phyloP scores from a whole-genome alignment of 768 basidiomycete genomes.

The Macrolepiota dolichaula region DNA sequence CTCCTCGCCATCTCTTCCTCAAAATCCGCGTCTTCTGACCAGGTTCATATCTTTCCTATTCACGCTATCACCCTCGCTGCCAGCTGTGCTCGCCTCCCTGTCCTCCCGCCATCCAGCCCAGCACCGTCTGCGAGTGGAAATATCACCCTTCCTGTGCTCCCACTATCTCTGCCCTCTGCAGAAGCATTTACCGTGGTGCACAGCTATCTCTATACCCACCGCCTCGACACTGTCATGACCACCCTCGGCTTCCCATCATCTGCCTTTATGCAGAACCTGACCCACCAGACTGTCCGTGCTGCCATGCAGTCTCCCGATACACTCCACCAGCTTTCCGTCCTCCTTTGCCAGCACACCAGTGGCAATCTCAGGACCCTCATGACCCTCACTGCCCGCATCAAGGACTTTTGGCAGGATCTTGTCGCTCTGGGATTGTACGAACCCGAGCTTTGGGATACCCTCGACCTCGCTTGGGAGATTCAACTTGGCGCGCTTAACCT shows the following conservation, averaged over 20 bases:
- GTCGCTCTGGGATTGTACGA: constrained; percentile 72
- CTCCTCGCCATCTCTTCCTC: constrained; percentile 54
- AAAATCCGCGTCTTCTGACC: constrained; percentile 34
- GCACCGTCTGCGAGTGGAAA: constrained; percentile 24
- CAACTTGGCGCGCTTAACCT: constrained; percentile 54
- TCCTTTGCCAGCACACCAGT: constrained; percentile 45
- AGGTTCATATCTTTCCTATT: constrained; percentile 52
- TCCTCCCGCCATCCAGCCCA: constrained; percentile 35
- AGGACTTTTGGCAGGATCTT: constrained; percentile 79
- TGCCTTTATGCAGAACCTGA: constrained; percentile 39
- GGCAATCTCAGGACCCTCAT: constrained; percentile 42
- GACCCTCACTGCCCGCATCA: constrained; percentile 63
- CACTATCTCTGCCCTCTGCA: constrained; percentile 67
- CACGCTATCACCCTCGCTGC: constrained; percentile 63
- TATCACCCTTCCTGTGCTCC: constrained; percentile 62
- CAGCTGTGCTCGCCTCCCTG: constrained; percentile 54
- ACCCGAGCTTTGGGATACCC: constrained; percentile 69
- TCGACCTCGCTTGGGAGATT: constrained; percentile 81
- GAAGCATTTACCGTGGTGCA: constrained; percentile 65
- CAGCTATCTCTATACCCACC: constrained; percentile 66
- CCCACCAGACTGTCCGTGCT: constrained; percentile 39
- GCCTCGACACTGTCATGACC: constrained; percentile 53
- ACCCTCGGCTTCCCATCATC: constrained; percentile 59
- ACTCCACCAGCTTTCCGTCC: constrained; percentile 52
- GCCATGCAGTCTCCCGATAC: constrained; percentile 45